Base-by-base conservation (phyloP, 257 asterid genomes). In the Rauvolfia tetraphylla region DNA sequence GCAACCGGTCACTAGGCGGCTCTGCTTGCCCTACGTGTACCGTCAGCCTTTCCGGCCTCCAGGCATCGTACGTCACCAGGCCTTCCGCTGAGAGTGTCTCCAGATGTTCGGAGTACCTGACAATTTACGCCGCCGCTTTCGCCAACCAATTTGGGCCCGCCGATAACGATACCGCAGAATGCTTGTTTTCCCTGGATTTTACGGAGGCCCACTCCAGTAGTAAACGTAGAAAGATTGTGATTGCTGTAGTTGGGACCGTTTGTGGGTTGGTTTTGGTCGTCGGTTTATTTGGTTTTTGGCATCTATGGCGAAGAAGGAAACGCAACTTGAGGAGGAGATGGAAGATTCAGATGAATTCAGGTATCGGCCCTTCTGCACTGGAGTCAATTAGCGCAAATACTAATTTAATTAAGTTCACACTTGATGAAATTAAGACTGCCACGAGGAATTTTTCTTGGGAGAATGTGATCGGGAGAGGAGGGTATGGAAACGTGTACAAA, bases 11-110 rank as follows among this genome's bases (percentile, higher is more conserved):
- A 0, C 92, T 91, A 72, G 85, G 85, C 65, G 80, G 78, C 71
- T 87, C 98, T 33, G 92, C 95, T 41, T 94, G 98, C 75, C 92
- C 95, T n/a, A 73, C 90, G 29, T 92, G 98, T 68, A 92, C 96
- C 41, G 81, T 89, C 15, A 81, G 87, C 56, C 75, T 90, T 29
- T 89, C 98, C 27, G 72, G 79, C 25, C 79, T 93, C 15, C 87
- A 79, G 78, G 87, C 96, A 38, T 82, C 89, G 23, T 85, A 87
- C 66, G 82, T 89, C 42, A 78, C 73, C 34, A 91, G 96, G 0
- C 74, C 84, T 23, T 83, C 93, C 4, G 58, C 68, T 20, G 96
- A 94, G 14, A 91, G 86, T 79, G 83, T 93, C 78, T 81, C 91
- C 71, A 92, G 88, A 68, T 94, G 98, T 31, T 76, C 88, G 27